Base-by-base conservation (phyloP, 1,284 basidiomycete genomes). In the Vanrija sp. region DNA sequence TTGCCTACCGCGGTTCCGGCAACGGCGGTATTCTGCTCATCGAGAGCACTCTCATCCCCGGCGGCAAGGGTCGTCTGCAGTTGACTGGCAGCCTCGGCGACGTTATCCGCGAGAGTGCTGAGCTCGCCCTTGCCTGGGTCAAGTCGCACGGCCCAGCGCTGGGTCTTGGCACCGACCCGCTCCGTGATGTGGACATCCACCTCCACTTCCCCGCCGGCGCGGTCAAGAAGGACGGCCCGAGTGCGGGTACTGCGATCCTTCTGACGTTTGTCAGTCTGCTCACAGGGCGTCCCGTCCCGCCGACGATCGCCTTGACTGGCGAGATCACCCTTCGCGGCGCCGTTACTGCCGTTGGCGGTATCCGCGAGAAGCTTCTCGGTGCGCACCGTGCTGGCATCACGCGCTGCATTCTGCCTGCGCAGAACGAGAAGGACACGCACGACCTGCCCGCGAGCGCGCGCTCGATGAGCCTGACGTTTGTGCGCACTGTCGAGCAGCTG, bases 161-260 rank as follows among this genome's bases (percentile, higher is more conserved):
- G 9, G 91, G 92, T 3, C 26, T 50, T 0, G 48, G 45, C 1
- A 52, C 58, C 10, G 66, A 69, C 46, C 62, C 62, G 10, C 59
- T 73, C 53, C 81, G 81, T 7, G 77, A 80, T 5, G 82, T 83
- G 5, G 85, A 87, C 63, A 84, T 86, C 65, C 86, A 94, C 74
- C 83, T 95, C 12, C 92, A 96, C 71, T 91, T 94, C 85, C 91
- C 92, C 0, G 88, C 94, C 69, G 94, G 94, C 3, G 89, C 90
- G 54, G 88, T 98, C 57, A 93, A 92, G 51, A 98, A 98, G 79
- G 94, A 98, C 68, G 94, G 94, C 0, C 95, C 94, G 0, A 91
- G 88, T 61, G 94, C 94, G 0, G 95, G 94, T 42, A 91, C 91
- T 3, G 94, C 92, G 0, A 87, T 98, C 49, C 75, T 92, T 46